Evolutionary conservation across 163 green algal species (phyloP).

Genomic region (Trebouxiophyceae sp.): DNA sequence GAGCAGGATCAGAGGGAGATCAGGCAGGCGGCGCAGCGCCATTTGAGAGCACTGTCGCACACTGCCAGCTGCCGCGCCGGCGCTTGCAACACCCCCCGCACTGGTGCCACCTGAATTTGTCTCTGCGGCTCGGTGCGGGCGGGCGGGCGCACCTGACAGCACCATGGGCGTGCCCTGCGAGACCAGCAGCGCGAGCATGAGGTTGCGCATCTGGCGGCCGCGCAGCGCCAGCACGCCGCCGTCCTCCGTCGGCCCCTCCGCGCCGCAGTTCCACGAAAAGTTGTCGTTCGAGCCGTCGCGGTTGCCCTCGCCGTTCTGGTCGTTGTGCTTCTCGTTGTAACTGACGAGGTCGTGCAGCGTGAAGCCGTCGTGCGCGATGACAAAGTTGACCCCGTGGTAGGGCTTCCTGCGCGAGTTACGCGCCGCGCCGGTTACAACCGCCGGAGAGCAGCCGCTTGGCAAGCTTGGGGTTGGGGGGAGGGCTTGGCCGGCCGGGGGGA

Average conservation of each 20-base stretch:
- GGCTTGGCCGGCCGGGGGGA: too few species aligned
- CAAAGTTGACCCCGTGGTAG: constrained; percentile 92
- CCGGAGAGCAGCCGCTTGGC: not conserved
- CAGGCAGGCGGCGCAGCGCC: too few species aligned
- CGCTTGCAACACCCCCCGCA: too few species aligned
- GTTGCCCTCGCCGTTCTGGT: constrained; percentile 80
- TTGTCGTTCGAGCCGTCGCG: constrained; percentile 90
- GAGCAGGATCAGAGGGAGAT: too few species aligned
- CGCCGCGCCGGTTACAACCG: not conserved
- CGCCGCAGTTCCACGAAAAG: constrained; percentile 95
- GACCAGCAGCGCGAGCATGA: constrained; percentile 80
- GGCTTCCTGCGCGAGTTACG: constrained; percentile 67
- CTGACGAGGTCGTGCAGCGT: constrained; percentile 83
- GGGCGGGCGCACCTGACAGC: constrained; percentile 71
- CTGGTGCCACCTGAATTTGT: too few species aligned
- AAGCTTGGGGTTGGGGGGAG: too few species aligned
- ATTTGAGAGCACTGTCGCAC: too few species aligned
- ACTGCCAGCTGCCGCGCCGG: too few species aligned
- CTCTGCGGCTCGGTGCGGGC: too few species aligned
- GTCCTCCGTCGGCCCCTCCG: constrained; percentile 38
- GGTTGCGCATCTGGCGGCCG: constrained; percentile 85
- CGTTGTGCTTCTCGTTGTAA: constrained; percentile 95
- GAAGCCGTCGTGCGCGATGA: constrained; percentile 95
- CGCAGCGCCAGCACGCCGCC: constrained; percentile 49
- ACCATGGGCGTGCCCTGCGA: constrained; percentile 86